Percentiles rank a stretch among this genome's conserved stretches.
Evolutionary conservation across 805 yeast species (phyloP).

Genomic region (Candida patagonica): DNA sequence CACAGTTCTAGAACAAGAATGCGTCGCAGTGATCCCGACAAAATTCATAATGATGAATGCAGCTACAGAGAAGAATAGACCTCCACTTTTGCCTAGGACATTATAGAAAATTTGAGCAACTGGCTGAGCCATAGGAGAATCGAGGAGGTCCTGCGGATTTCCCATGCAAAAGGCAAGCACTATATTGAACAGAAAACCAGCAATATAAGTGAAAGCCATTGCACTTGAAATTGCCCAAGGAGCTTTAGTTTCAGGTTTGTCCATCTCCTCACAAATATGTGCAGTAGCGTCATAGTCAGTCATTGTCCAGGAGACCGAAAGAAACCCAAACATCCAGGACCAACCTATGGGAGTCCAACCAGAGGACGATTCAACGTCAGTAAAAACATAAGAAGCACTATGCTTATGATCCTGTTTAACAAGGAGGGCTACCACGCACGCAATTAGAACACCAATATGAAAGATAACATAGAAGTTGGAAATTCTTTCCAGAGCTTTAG

Average conservation of each 20-base stretch:
- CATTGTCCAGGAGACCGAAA: conserved; percentile 67
- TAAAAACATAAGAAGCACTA: conserved; percentile 17
- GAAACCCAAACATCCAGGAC: conserved; percentile 70
- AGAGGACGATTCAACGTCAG: conserved; percentile 25
- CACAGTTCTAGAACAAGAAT: conserved; percentile 73
- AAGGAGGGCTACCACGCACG: conserved; percentile 16
- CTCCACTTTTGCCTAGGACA: conserved; percentile 25
- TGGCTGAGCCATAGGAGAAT: conserved; percentile 70
- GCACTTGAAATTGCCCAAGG: conserved; percentile 66
- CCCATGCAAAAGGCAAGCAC: conserved; percentile 69
- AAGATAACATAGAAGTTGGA: conserved; percentile 17
- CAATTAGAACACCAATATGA: conserved; percentile 13
- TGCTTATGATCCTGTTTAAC: conserved; percentile 17
- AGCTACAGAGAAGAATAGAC: conserved; percentile 31
- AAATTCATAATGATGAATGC: conserved; percentile 63
- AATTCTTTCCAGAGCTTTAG: conserved; percentile 15
- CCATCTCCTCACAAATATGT: conserved; percentile 75
- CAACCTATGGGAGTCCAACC: conserved; percentile 61
- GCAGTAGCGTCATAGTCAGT: conserved; percentile 80
- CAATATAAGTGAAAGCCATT: conserved; percentile 52
- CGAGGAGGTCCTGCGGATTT: conserved; percentile 53
- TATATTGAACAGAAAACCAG: conserved; percentile 62
- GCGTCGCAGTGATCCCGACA: conserved; percentile 61
- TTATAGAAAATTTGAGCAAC: conserved; percentile 67
- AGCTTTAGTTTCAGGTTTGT: conserved; percentile 61